These are phyloP conservation scores for apple (Malus domestica) DNA, from an alignment of 306 rosid genomes.

Conservation along the genomic window DNA sequence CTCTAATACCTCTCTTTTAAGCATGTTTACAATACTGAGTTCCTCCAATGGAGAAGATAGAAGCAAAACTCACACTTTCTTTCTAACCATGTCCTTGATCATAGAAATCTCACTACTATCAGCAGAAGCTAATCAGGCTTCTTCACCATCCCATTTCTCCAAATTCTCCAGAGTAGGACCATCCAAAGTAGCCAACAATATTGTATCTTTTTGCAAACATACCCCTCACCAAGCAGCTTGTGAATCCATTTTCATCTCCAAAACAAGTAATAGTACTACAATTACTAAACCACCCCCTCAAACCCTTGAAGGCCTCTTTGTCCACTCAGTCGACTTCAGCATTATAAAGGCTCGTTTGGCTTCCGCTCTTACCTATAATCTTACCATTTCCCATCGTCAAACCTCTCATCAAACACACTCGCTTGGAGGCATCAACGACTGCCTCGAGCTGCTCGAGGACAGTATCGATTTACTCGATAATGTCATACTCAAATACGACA, in stretches of 20 bases:
- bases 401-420: background rate
- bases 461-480: slow-evolving; percentile 21
- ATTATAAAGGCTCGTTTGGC: slow-evolving; percentile 7
- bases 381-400: slow-evolving; percentile 3
- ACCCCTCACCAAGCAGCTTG: slow-evolving; percentile 15
- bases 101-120: background rate
- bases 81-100: background rate
- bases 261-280: background rate
- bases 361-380: slow-evolving; percentile 18
- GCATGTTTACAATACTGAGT: background rate
- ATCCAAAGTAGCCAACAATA: background rate
- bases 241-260: slow-evolving; percentile 15
- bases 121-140: background rate
- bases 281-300: background rate
- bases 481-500: background rate
- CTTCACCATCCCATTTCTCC: slow-evolving; percentile 18
- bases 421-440: slow-evolving; percentile 9
- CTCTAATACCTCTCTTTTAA: background rate
- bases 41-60: background rate
- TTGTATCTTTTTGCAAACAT: slow-evolving; percentile 12
- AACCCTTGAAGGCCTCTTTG: slow-evolving; percentile 7
- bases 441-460: slow-evolving; percentile 29
- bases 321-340: slow-evolving; percentile 14
- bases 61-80: background rate
- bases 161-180: background rate